A percentile compares a stretch with the other conserved stretches of the same genome.
These are phyloP conservation scores for Chaetoscypha palmicola DNA, from an alignment of 2,329 filamentous ascomycete genomes.

Conservation along the genomic window DNA sequence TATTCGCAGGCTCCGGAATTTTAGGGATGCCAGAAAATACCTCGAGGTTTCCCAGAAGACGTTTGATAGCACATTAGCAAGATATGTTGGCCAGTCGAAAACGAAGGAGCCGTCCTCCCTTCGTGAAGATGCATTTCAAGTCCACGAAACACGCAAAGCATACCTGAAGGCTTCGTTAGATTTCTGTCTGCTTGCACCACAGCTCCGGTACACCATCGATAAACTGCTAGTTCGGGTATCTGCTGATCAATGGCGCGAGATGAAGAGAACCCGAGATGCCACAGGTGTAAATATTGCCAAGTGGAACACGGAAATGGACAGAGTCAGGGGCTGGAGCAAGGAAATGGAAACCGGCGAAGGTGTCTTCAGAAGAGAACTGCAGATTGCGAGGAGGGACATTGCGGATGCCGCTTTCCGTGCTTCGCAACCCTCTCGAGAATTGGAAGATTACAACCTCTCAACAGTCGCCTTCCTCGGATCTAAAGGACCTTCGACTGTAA, in stretches of 20 bases:
- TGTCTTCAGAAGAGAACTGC: slow-evolving; percentile 73
- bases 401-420: slow-evolving; percentile 66
- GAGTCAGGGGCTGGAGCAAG: slow-evolving; percentile 84
- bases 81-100: slow-evolving; percentile 81
- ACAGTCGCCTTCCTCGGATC: slow-evolving; percentile 82
- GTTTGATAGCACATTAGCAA: slow-evolving; percentile 73
- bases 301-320: slow-evolving; percentile 76
- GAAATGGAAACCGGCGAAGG: slow-evolving; percentile 90
- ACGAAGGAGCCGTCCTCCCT: slow-evolving; percentile 88
- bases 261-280: slow-evolving; percentile 64
- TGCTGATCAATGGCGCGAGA: slow-evolving; percentile 80
- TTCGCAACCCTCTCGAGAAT: slow-evolving; percentile 76
- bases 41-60: slow-evolving; percentile 76
- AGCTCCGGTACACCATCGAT: slow-evolving; percentile 77
- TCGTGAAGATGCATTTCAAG: slow-evolving; percentile 89
- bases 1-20: slow-evolving; percentile 52
- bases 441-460: slow-evolving; percentile 86
- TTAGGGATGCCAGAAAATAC: slow-evolving; percentile 74
- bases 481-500: slow-evolving; percentile 53
- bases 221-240: slow-evolving; percentile 80
- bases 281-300: slow-evolving; percentile 54
- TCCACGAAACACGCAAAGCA: slow-evolving; percentile 84
- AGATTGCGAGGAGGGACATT: slow-evolving; percentile 71
- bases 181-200: slow-evolving; percentile 81
- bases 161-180: slow-evolving; percentile 93